Conservation (phyloP, 305 asterid species). For the Plantago rigida region DNA sequence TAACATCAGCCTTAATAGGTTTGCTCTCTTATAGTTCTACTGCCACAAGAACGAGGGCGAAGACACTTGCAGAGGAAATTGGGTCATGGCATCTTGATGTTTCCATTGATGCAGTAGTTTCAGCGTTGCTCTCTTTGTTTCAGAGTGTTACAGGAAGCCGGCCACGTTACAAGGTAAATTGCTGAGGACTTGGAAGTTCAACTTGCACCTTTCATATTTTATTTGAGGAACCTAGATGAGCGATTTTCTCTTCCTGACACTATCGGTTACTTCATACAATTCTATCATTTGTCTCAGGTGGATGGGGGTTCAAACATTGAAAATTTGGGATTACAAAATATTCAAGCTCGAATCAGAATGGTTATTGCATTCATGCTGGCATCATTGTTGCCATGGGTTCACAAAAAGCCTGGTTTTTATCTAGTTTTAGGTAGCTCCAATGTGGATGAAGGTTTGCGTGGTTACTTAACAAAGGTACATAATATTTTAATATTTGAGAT, state of each 20-base stretch:
- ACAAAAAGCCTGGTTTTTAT: constrained; percentile 85
- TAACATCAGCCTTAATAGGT: constrained; percentile 20
- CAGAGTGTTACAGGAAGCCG: constrained; percentile 81
- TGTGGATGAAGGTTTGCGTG: constrained; percentile 94
- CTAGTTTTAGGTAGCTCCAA: constrained; percentile 96
- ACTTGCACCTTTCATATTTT: constrained; percentile 7
- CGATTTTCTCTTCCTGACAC: constrained; percentile 8
- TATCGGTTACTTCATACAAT: constrained; percentile 12
- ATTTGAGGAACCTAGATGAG: constrained; percentile 4
- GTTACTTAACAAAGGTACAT: constrained; percentile 84
- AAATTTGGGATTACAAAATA: constrained; percentile 82
- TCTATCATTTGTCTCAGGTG: constrained; percentile 49
- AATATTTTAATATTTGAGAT: neutral
- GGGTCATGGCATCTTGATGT: constrained; percentile 97
- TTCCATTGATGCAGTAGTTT: constrained; percentile 75
- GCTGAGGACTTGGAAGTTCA: constrained; percentile 8
- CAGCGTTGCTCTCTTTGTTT: constrained; percentile 70
- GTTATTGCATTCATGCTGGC: constrained; percentile 93
- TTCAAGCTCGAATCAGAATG: constrained; percentile 97
- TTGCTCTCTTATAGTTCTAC: constrained; percentile 53
- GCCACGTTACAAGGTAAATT: constrained; percentile 75
- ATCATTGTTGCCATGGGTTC: constrained; percentile 95
- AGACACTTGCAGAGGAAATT: constrained; percentile 78
- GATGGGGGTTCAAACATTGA: constrained; percentile 95
- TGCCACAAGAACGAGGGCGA: constrained; percentile 79